Conservation (phyloP, 768 basidiomycete genomes). For the Trametes cingulata region DNA sequence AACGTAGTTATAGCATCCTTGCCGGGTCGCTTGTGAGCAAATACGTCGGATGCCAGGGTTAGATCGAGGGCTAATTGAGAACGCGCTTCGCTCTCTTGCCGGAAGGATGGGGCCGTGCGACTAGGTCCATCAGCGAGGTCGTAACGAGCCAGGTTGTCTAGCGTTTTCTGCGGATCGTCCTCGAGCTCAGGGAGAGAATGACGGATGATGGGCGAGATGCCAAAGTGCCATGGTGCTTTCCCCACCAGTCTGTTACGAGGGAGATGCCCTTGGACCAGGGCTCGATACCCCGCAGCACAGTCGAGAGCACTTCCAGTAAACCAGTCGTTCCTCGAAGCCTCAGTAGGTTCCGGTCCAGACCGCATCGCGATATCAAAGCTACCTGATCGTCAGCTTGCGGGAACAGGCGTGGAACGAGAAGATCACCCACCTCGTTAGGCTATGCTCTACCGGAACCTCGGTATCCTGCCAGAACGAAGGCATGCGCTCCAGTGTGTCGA, state of each 20-base stretch:
- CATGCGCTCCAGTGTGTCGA: constrained; percentile 54
- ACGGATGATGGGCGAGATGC: constrained; percentile 48
- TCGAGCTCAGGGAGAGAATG: constrained; percentile 42
- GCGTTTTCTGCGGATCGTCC: constrained; percentile 35
- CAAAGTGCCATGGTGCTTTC: constrained; percentile 54
- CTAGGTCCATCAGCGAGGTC: constrained; percentile 43
- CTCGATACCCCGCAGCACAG: constrained; percentile 52
- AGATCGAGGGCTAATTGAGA: constrained; percentile 68
- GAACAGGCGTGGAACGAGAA: not conserved
- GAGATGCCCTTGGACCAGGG: constrained; percentile 50
- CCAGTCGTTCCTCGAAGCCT: constrained; percentile 54
- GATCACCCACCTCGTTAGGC: constrained; percentile 59
- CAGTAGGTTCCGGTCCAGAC: constrained; percentile 48
- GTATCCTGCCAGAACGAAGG: constrained; percentile 57
- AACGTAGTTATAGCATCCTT: constrained; percentile 21
- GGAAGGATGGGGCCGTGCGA: constrained; percentile 41
- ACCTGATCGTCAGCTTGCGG: not conserved
- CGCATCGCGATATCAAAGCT: constrained; percentile 68
- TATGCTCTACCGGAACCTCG: constrained; percentile 49
- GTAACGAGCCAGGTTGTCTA: constrained; percentile 44
- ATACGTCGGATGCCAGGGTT: constrained; percentile 56
- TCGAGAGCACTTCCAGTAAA: constrained; percentile 55
- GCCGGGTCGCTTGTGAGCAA: constrained; percentile 46
- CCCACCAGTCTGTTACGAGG: constrained; percentile 39
- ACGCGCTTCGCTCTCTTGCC: constrained; percentile 53